Evolutionary conservation across 768 basidiomycete species (phyloP).

Genomic region (Chiua virens): DNA sequence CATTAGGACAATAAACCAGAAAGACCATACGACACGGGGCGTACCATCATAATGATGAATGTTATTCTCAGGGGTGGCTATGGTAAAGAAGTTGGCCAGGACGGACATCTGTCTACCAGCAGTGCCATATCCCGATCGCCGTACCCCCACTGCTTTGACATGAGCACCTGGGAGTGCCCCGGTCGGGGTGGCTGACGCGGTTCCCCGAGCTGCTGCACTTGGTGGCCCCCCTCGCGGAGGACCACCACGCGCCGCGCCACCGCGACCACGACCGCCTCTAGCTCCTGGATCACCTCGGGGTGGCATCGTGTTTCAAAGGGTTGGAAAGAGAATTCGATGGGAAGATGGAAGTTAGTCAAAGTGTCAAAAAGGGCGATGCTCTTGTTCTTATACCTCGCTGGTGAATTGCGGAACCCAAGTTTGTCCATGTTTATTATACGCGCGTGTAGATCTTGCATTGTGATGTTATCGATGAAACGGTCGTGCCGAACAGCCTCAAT

Average conservation of each 20-base stretch:
- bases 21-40: slow-evolving; percentile 34
- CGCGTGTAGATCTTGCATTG: neutral
- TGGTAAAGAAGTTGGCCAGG: slow-evolving; percentile 62
- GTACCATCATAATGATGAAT: slow-evolving; percentile 82
- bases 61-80: slow-evolving; percentile 56
- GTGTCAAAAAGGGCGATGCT: slow-evolving; percentile 1
- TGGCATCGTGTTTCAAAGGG: slow-evolving; percentile 35
- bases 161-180: slow-evolving; percentile 34
- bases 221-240: slow-evolving; percentile 30
- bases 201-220: slow-evolving; percentile 13
- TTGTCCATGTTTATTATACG: slow-evolving; percentile 22
- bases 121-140: slow-evolving; percentile 61
- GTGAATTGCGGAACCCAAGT: slow-evolving; percentile 9
- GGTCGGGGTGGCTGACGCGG: slow-evolving; percentile 32
- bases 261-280: slow-evolving; percentile 24
- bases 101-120: slow-evolving; percentile 48
- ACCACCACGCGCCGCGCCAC: slow-evolving; percentile 29
- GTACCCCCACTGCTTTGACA: slow-evolving; percentile 62
- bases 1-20: slow-evolving; percentile 22
- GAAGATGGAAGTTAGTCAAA: slow-evolving; percentile 22
- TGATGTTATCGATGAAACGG: slow-evolving; percentile 23
- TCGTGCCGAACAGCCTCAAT: neutral
- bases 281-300: slow-evolving; percentile 30
- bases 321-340: neutral
- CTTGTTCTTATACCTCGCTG: slow-evolving; percentile 20